phyloP scores from a whole-genome alignment of 2,329 filamentous ascomycete species.

The Alternaria triticina region DNA sequence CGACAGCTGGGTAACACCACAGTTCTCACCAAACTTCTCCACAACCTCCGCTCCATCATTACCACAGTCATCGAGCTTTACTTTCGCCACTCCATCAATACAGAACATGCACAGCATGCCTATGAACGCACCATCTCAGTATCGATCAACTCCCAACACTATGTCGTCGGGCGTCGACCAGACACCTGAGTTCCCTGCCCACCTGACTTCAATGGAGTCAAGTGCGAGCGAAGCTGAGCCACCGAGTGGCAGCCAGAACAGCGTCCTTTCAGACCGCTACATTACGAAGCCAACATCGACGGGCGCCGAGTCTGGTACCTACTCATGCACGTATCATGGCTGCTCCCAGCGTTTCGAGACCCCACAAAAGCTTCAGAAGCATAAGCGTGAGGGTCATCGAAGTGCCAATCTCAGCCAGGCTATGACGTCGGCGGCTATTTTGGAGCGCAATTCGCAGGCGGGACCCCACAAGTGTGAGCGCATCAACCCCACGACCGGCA shows the following conservation, averaged over 20 bases:
- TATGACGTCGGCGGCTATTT: constrained; percentile 61
- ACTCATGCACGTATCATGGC: constrained; percentile 94
- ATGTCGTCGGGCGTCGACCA: constrained; percentile 46
- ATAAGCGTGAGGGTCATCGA: constrained; percentile 92
- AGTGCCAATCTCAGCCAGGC: constrained; percentile 50
- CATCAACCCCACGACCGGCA: constrained; percentile 92
- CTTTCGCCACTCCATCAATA: constrained; percentile 55
- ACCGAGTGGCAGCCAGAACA: constrained; percentile 51
- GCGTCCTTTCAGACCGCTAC: constrained; percentile 33
- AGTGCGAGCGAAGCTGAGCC: constrained; percentile 61
- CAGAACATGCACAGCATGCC: constrained; percentile 41
- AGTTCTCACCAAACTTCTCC: constrained; percentile 44
- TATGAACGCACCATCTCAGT: constrained; percentile 44
- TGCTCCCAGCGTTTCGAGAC: constrained; percentile 89
- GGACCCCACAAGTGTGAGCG: constrained; percentile 92
- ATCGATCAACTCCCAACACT: constrained; percentile 37
- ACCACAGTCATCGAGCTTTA: constrained; percentile 49
- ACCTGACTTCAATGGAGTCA: constrained; percentile 67
- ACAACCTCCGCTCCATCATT: constrained; percentile 38
- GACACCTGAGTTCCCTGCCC: constrained; percentile 65
- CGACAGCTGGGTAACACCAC: constrained; percentile 45
- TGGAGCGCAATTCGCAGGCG: constrained; percentile 80
- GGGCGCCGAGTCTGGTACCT: constrained; percentile 81
- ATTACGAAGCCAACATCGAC: constrained; percentile 66
- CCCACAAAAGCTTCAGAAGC: constrained; percentile 84